Evolutionary conservation across 108 stramenopile species (phyloP).

Genomic region (Cyclotella sp.): DNA sequence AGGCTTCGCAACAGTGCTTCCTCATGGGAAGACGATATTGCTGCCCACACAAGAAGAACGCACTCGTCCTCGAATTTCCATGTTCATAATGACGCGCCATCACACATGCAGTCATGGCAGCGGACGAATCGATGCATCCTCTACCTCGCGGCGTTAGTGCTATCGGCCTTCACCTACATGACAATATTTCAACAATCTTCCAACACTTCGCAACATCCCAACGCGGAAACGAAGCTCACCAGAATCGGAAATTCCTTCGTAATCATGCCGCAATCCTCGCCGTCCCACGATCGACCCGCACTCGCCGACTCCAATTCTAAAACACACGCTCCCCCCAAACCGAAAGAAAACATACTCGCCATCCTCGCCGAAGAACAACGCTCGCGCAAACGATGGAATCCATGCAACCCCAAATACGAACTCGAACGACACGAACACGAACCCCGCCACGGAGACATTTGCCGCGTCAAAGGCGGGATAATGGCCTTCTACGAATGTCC

Average conservation of each 20-base stretch:
- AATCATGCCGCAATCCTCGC: background rate
- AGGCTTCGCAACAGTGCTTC: background rate
- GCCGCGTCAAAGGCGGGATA: constrained; percentile 26
- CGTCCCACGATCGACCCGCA: too few species aligned
- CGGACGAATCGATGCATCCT: constrained; percentile 19
- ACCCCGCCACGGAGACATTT: constrained; percentile 38
- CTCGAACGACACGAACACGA: constrained; percentile 39
- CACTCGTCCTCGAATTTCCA: too few species aligned
- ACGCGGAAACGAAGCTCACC: background rate
- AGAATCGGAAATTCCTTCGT: constrained; percentile 4
- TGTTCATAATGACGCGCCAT: background rate
- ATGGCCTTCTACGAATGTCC: constrained; percentile 24
- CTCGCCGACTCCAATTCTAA: too few species aligned
- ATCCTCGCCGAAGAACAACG: constrained; percentile 9
- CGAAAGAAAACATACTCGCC: constrained; percentile 14
- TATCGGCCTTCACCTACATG: constrained; percentile 15
- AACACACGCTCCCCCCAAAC: background rate
- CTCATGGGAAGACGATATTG: background rate
- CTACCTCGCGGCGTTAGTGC: constrained; percentile 5
- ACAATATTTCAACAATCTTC: background rate
- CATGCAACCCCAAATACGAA: constrained; percentile 35
- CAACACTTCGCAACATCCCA: background rate
- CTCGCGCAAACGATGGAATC: constrained; percentile 20
- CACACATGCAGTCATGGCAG: constrained; percentile 2
- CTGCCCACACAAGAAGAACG: background rate